Percentiles rank a stretch among this genome's conserved stretches.
Evolutionary conservation across 768 basidiomycete genomes (phyloP).

Genomic region (Phlegmacium glaucopus): DNA sequence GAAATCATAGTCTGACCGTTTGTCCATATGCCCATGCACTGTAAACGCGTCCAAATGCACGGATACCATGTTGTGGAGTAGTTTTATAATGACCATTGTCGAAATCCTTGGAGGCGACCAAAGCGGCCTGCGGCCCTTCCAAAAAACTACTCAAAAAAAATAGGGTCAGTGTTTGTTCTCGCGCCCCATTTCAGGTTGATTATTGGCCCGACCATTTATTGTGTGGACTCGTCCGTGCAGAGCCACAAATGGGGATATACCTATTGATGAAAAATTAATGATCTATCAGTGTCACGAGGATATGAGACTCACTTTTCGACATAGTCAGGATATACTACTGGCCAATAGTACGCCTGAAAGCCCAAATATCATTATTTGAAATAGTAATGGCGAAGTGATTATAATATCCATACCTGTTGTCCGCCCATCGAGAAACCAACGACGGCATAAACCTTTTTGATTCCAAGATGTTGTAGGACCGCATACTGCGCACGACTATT

Average conservation of each 20-base stretch:
- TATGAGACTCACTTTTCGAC: conserved; percentile 38
- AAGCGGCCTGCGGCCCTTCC: conserved; percentile 56
- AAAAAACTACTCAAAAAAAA: conserved; percentile 43
- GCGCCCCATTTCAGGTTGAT: background rate
- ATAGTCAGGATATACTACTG: conserved; percentile 51
- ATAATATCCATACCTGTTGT: conserved; percentile 42
- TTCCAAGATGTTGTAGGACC: conserved; percentile 46
- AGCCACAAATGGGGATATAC: conserved; percentile 2
- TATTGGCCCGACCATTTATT: background rate
- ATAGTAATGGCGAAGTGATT: background rate
- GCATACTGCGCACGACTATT: conserved; percentile 50
- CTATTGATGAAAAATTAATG: too few species aligned
- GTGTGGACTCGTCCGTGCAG: conserved; percentile 51
- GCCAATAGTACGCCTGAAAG: conserved; percentile 51
- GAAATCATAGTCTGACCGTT: too few species aligned
- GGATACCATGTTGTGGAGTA: conserved; percentile 44
- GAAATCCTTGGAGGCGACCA: conserved; percentile 53
- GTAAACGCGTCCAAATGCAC: conserved; percentile 55
- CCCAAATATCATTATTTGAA: background rate
- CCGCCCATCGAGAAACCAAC: conserved; percentile 62
- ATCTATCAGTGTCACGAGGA: too few species aligned
- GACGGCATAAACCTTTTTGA: conserved; percentile 44
- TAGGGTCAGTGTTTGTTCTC: background rate
- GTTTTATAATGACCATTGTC: conserved; percentile 48
- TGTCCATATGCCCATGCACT: conserved; percentile 61